Base-by-base conservation (phyloP, 176 grass and related monocot genomes). In the Zoysia japonica region DNA sequence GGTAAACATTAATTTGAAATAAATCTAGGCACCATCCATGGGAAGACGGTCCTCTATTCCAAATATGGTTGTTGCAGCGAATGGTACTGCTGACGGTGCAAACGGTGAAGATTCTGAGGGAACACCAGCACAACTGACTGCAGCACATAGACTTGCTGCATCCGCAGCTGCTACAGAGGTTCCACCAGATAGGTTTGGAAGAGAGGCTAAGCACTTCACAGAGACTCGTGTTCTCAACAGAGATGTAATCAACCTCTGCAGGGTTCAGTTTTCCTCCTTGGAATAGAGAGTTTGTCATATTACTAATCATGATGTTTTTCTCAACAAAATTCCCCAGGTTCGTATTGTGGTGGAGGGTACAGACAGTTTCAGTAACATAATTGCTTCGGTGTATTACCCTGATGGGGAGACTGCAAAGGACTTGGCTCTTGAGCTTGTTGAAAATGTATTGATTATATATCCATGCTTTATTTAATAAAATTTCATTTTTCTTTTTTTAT, bases 281-380 rank as follows among this genome's bases (percentile, higher is more conserved):
- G 47, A 47, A 17, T 73, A 63, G 61, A 87, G 40, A 41, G 12
- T 81, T 76, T 68, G 11, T 35, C 28, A 28, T 68, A 43, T 68
- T 56, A 68, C 17, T 79, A 20, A 42, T n/a, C 49, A 20, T 68
- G 51, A 79, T 38, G 42, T 55, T 67, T 45, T 9, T 42, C 28
- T 43, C 5, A 45, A 54, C 3, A 68, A 77, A 78, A 67, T 80
- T 40, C 15, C 74, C 46, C 64, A 99, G 96, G 96, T 99, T 45
- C 78, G 96, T 36, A 91, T 99, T 86, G 96, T 99, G 74, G 88
- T 99, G 60, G 96, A 99, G 82, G 96, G 96, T 28, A 93, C 93
- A 65, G 96, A 99, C 79, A 95, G 86, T 68, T 94, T 87, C 59
- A 87, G 80, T 64, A 99, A 95, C 74, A 90, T 99, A 83, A 93